Conservation (phyloP, 169 alveolate species). For the Theileria luwenshuni region DNA sequence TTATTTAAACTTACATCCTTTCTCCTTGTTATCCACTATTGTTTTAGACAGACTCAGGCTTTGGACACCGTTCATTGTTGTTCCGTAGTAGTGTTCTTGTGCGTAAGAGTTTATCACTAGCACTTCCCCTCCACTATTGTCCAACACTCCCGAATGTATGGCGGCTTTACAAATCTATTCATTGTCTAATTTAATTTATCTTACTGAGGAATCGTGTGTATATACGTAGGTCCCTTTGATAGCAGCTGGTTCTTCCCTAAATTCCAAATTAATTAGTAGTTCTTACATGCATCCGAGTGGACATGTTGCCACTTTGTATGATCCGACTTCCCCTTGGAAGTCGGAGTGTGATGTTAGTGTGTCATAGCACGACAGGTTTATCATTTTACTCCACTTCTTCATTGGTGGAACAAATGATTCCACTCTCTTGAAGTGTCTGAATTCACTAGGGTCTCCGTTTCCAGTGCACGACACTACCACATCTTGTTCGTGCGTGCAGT, state of each 20-base stretch:
- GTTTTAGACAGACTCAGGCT: constrained; percentile 40
- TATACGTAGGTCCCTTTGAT: constrained; percentile 85
- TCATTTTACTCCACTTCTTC: constrained; percentile 59
- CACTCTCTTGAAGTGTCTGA: constrained; percentile 39
- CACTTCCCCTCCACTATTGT: constrained; percentile 59
- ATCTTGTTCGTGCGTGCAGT: constrained; percentile 77
- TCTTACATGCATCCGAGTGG: constrained; percentile 67
- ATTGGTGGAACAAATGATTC: constrained; percentile 66
- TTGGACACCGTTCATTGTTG: constrained; percentile 64
- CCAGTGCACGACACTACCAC: constrained; percentile 74
- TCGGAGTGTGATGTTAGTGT: constrained; percentile 68
- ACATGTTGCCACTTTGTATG: constrained; percentile 63
- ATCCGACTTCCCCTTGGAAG: constrained; percentile 57
- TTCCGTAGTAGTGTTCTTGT: constrained; percentile 54
- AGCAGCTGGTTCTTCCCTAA: constrained; percentile 59
- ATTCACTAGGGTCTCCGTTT: constrained; percentile 72
- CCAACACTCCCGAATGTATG: constrained; percentile 86
- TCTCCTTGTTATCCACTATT: constrained; percentile 31
- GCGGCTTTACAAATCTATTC: constrained; percentile 87
- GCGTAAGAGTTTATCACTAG: constrained; percentile 47
- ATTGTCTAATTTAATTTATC: constrained; percentile 24
- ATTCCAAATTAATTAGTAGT: neutral
- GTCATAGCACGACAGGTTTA: constrained; percentile 76
- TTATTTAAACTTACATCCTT: constrained; percentile 34
- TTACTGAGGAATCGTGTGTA: constrained; percentile 83